Evolutionary conservation across 495 filamentous ascomycete species (phyloP), one percentile per base, ranked within the genome.

Genomic region (Physcia stellaris): DNA sequence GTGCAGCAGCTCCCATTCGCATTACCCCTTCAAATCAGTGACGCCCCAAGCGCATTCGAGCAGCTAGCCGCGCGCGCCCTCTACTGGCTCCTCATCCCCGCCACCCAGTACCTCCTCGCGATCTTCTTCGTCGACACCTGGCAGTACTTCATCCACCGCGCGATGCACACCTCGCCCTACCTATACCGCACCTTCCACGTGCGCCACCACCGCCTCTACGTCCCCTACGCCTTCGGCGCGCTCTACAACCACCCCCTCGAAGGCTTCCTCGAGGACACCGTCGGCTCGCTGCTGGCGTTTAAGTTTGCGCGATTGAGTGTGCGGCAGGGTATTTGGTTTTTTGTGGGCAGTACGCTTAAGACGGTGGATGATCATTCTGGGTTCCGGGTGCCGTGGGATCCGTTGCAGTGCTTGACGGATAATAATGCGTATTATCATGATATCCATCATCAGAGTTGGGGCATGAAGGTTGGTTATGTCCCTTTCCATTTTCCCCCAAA

Each of bases 371-470:
- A 98, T 54, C 90, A 98, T 59, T 94, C 86, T 59, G 90, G 90
- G 42, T 98, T 95, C 50, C 66, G 71, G n/a, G 74, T 98, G 35
- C 90, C 90, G 4, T 96, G 79, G 75, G 88, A 98, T 57, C 90
- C 90, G 15, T 66, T 95, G 44, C 87, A 95, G 66, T 77, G 76
- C 51, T 62, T 94, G 22, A 92, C 83, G 24, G 78, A 80, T 51
- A 94, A 98, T 64, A 94, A 95, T 48, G 83, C 90, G 15, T 78
- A 74, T 16, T 98, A 93, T 59, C 90, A 98, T 57, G 90, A 98
- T 55, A 83, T 98, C 37, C 90, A 98, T 57, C 90, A 98, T 60
- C 90, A 98, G 62, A 93, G 83, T 62, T 98, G 88, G 90, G 90
- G 90, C 33, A 94, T 98, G 65, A 95, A 86, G 70, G 70, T 75